Conservation (phyloP, 176 grass and related monocot genomes). For the Hsuehochloa calcarea region DNA sequence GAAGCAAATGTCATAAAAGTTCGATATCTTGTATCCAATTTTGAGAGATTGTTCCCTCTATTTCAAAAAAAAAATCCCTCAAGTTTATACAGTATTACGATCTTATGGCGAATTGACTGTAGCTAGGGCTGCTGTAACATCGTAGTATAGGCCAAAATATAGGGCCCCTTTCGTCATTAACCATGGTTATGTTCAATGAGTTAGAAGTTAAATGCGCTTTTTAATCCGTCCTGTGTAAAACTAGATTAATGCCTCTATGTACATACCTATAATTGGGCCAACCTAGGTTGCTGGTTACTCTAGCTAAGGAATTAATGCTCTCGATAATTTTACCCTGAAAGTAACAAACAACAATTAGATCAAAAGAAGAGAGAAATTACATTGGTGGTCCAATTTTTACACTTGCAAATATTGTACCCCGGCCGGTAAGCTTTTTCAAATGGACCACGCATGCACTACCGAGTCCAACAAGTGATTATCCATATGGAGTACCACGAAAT, state of each 20-base stretch:
- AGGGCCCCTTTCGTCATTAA: neutral
- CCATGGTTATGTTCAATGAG: neutral
- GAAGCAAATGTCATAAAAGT: too few relatives aligned
- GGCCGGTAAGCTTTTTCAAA: neutral
- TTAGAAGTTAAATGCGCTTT: neutral
- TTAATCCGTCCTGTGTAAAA: neutral
- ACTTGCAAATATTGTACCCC: slow-evolving; percentile 25
- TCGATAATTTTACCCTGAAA: slow-evolving; percentile 24
- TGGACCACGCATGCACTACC: slow-evolving; percentile 42
- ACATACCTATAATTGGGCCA: slow-evolving; percentile 1
- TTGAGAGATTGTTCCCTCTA: too few relatives aligned
- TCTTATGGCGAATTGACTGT: too few relatives aligned
- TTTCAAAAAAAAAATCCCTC: too few relatives aligned
- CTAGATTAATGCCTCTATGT: neutral
- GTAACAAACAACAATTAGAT: slow-evolving; percentile 28
- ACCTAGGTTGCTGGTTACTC: slow-evolving; percentile 13
- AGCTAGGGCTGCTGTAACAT: neutral
- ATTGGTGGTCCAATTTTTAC: slow-evolving; percentile 42
- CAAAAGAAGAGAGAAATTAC: neutral
- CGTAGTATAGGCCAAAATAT: neutral
- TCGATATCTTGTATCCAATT: too few relatives aligned
- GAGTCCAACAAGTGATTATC: slow-evolving; percentile 3
- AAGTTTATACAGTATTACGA: too few relatives aligned
- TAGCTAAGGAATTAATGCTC: slow-evolving; percentile 9
- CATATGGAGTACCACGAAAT: slow-evolving; percentile 12